Percentiles rank a stretch among this genome's conserved stretches.
phyloP scores from a whole-genome alignment of 2,329 filamentous ascomycete genomes.

The Colletotrichum aenigma region DNA sequence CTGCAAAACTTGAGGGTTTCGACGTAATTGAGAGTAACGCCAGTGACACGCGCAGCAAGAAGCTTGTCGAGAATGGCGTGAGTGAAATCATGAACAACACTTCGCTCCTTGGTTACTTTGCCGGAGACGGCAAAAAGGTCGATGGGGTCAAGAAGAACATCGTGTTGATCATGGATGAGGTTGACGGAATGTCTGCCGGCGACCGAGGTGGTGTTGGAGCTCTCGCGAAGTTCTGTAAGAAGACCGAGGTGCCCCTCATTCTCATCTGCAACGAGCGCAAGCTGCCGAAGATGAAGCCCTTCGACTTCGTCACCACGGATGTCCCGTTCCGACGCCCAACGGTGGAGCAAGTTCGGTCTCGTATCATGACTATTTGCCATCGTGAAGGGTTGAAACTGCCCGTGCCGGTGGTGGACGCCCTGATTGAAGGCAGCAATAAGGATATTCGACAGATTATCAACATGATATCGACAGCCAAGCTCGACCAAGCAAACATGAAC shows the following conservation, averaged over 20 bases:
- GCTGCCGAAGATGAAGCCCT: slow-evolving; percentile 97
- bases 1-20: slow-evolving; percentile 90
- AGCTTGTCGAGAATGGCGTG: slow-evolving; percentile 87
- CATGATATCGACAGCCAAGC: slow-evolving; percentile 93
- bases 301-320: slow-evolving; percentile 85
- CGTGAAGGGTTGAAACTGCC: slow-evolving; percentile 89
- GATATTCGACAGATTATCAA: slow-evolving; percentile 99
- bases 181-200: slow-evolving; percentile 97
- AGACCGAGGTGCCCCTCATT: slow-evolving; percentile 92
- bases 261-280: slow-evolving; percentile 96
- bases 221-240: slow-evolving; percentile 91
- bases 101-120: slow-evolving; percentile 89
- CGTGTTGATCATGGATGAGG: slow-evolving; percentile 97
- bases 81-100: slow-evolving; percentile 92
- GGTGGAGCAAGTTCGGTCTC: slow-evolving; percentile 86
- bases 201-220: slow-evolving; percentile 96
- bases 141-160: slow-evolving; percentile 88
- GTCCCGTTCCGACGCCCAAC: slow-evolving; percentile 89
- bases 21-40: slow-evolving; percentile 96
- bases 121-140: slow-evolving; percentile 80
- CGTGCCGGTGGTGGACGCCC: slow-evolving; percentile 81
- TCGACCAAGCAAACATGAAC: slow-evolving; percentile 80
- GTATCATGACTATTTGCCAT: slow-evolving; percentile 94
- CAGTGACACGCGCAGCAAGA: slow-evolving; percentile 95
- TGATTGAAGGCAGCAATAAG: slow-evolving; percentile 94